These are phyloP conservation scores for Bathelium albidoporum DNA, from an alignment of 495 filamentous ascomycete species.

Conservation along the genomic window DNA sequence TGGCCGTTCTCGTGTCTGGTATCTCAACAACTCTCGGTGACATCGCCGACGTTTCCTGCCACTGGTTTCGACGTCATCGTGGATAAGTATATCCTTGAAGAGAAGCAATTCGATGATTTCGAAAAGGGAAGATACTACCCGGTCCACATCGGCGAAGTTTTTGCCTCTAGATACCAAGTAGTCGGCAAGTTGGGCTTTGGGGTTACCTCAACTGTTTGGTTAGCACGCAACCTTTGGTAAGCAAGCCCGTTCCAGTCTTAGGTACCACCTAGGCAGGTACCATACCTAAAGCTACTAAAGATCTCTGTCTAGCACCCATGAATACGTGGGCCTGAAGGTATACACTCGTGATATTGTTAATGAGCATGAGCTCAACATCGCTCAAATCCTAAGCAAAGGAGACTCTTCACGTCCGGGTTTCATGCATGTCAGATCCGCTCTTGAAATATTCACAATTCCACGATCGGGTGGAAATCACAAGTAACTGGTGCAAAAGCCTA, in stretches of 20 bases:
- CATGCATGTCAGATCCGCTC: not conserved
- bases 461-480: not conserved
- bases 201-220: constrained; percentile 37
- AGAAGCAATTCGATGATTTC: too few relatives aligned
- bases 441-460: not conserved
- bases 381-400: not conserved
- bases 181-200: constrained; percentile 40
- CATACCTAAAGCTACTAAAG: not conserved
- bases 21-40: too few relatives aligned
- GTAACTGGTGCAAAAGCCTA: constrained; percentile 5
- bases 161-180: constrained; percentile 32
- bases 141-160: constrained; percentile 32
- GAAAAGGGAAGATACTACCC: constrained; percentile 25
- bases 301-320: not conserved
- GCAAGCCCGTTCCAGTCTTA: not conserved
- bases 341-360: not conserved
- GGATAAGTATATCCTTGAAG: too few relatives aligned
- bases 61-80: too few relatives aligned
- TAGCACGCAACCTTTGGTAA: constrained; percentile 41
- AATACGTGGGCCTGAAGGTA: constrained; percentile 5
- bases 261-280: not conserved
- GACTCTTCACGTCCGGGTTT: not conserved
- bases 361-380: not conserved
- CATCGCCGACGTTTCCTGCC: too few relatives aligned
- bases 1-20: too few relatives aligned